Conservation (phyloP, 2,329 filamentous ascomycete genomes). For the Atkinsonella hypoxylon region DNA sequence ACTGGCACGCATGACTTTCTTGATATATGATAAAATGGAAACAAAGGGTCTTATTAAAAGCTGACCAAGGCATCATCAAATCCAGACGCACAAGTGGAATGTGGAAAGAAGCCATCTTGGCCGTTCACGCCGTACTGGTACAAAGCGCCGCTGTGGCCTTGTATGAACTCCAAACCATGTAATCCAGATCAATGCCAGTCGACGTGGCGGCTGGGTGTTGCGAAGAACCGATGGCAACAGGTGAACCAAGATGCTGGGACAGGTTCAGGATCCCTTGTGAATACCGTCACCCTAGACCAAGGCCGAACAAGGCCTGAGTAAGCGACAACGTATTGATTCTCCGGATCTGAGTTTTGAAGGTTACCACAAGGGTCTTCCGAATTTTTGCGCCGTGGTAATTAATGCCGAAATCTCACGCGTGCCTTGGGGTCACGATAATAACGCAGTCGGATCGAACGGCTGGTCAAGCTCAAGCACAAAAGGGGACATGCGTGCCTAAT, state of each 20-base stretch:
- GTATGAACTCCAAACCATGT: not conserved
- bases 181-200: not conserved
- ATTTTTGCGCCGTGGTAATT: not conserved
- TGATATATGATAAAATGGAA: too few relatives aligned
- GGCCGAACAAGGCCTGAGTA: not conserved
- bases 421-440: not conserved
- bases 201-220: not conserved
- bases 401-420: not conserved
- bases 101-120: too few relatives aligned
- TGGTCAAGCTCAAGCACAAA: not conserved
- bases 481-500: not conserved
- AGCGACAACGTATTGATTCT: not conserved
- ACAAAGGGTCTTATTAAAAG: too few relatives aligned
- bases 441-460: not conserved
- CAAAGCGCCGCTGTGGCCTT: too few relatives aligned
- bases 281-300: not conserved
- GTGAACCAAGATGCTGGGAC: not conserved
- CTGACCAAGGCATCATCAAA: too few relatives aligned
- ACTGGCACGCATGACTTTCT: not conserved
- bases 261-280: not conserved
- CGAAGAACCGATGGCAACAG: not conserved
- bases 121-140: too few relatives aligned
- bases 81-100: too few relatives aligned
- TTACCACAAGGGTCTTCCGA: not conserved
- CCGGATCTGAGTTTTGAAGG: not conserved